Evolutionary conservation across 148 eudicot species (phyloP), one percentile per base, ranked within the genome.

Genomic region (Vaccinium macrocarpon): DNA sequence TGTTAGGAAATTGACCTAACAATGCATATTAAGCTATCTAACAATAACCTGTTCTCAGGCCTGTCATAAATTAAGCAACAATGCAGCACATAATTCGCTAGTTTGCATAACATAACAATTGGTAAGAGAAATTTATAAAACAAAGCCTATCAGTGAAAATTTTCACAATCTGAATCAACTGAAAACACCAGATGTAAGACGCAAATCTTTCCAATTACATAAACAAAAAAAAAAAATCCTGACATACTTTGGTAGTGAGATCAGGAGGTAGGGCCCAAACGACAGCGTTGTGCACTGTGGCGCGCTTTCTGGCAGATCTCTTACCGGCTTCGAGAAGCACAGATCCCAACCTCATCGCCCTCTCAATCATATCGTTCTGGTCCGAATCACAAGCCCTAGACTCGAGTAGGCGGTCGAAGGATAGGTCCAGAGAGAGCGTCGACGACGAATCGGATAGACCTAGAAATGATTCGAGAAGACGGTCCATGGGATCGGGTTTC

Each of bases 191-290:
- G 29, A 76, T 18, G 5, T 5, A 76, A 76, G 8, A 21, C 10
- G 79, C 46, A 82, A 25, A 76, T 10, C 18, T 8, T 53, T 8
- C 10, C 52, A 56, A 57, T 21, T 23, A 56, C 16, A 61, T 15
- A 62, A 50, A 78, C 0, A 76, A 48, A 64, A 46, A 52, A 79
- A 13, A 49, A 9, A 50, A 12, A 83, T 38, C 19, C 23, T 8
- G 42, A n/a, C 70, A 68, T 79, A 92, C 95, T 77, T 92, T 92
- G 79, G 89, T 87, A 19, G 95, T 92, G 85, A 92, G 88, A 85
- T 92, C 95, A 49, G 90, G 84, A 12, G 93, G 89, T 0, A 87
- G 85, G 62, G 86, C 83, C 91, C 91, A 89, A 64, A 77, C 91
- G 61, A 75, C 82, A 27, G 91, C 88, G 89, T 93, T 93, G 83